Base-by-base conservation (phyloP, 1,139 yeast species). In the Geotrichum fermentans region DNA sequence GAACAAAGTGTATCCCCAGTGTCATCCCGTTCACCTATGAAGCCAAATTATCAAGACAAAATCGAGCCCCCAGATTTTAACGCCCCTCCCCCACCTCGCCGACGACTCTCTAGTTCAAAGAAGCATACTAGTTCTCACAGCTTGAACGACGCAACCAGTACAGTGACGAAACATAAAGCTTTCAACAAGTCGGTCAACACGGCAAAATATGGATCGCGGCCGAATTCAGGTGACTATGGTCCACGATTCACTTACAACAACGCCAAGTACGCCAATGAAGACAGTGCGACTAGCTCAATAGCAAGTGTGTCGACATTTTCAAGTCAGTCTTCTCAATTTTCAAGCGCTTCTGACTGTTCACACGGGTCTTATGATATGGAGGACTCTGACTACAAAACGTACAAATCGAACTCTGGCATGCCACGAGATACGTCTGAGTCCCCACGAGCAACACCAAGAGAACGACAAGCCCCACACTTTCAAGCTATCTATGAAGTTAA, bases 391-490 rank as follows among this genome's bases (percentile, higher is more conserved):
- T n/a, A n/a, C n/a, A n/a, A n/a, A 11, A 26, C 30, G 13, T 8
- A 8, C 30, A 26, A 26, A 8, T 26, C 13, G 30, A 13, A 13
- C 13, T 13, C 13, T 8, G 10, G 30, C 8, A 26, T 8, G 8
- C 30, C 10, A 26, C 10, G 18, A 16, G 38, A 34, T 11, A 7
- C 20, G 11, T 17, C 38, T 5, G 18, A 14, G 11, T 29, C 43
- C 5, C 43, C 43, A 17, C 30, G 26, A 11, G 17, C 34, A 4
- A 33, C 39, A 16, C 39, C 43, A 14, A 17, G 43, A n/a, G 43
- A 30, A 16, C 32, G 40, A 16, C 38, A 45, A 24, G 40, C 42
- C 13, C 47, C 47, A 3, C 42, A 44, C 22, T 44, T 44, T 20
- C 47, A 44, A 21, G 36, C 40, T 10, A 30, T 44, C 10, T 37